phyloP scores from a whole-genome alignment of 108 stramenopile genomes.

The Skeletonema potamos region DNA sequence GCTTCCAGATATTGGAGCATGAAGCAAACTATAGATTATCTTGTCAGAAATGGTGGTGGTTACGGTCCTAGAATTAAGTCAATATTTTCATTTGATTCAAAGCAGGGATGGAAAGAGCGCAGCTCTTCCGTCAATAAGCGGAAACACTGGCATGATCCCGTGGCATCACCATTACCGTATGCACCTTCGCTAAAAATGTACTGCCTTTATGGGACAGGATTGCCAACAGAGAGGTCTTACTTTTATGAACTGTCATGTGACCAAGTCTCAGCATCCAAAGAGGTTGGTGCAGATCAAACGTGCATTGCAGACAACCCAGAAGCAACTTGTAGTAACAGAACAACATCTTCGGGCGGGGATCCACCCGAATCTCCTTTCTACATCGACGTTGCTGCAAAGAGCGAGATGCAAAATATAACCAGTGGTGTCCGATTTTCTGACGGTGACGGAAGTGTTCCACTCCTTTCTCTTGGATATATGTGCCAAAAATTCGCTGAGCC shows the following conservation, averaged over 20 bases:
- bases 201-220: conserved; percentile 85
- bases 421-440: conserved; percentile 69
- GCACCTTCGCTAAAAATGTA: conserved; percentile 86
- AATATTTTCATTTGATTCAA: conserved; percentile 37
- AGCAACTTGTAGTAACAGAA: neutral
- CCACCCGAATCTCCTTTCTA: conserved; percentile 57
- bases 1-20: conserved; percentile 29
- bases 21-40: conserved; percentile 44
- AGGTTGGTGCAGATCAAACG: conserved; percentile 6
- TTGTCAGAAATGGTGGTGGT: conserved; percentile 68
- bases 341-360: neutral
- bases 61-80: conserved; percentile 27
- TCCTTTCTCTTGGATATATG: conserved; percentile 82
- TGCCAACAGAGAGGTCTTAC: conserved; percentile 81
- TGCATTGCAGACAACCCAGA: neutral
- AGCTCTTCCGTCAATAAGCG: conserved; percentile 17
- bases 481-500: conserved; percentile 73
- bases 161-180: conserved; percentile 69
- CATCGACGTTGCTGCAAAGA: conserved; percentile 63
- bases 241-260: conserved; percentile 65
- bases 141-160: conserved; percentile 75
- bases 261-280: conserved; percentile 26
- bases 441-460: conserved; percentile 88
- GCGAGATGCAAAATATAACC: conserved; percentile 43
- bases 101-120: conserved; percentile 36